These are phyloP conservation scores for Eucalyptus pauciflora DNA, from an alignment of 345 rosid species.

Conservation along the genomic window DNA sequence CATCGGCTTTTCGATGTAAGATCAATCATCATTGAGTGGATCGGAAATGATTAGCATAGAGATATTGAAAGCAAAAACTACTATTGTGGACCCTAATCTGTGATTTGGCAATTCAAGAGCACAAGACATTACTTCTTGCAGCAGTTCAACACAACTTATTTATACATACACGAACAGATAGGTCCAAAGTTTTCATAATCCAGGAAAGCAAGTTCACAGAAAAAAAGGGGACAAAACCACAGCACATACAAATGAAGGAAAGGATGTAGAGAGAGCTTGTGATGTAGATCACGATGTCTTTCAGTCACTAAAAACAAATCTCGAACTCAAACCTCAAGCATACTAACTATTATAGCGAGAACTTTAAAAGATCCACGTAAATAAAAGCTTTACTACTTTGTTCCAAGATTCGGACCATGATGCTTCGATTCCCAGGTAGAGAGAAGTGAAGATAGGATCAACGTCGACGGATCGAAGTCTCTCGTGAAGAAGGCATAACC, in stretches of 20 bases:
- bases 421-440: slow-evolving; percentile 48
- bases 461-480: not conserved
- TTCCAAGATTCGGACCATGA: slow-evolving; percentile 45
- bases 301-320: not conserved
- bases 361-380: not conserved
- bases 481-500: not conserved
- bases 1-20: not conserved
- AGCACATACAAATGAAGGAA: not conserved
- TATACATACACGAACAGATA: not conserved
- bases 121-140: not conserved
- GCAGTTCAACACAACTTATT: not conserved
- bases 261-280: not conserved
- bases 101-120: not conserved
- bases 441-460: slow-evolving; percentile 1
- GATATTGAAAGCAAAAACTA: not conserved
- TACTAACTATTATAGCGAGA: not conserved
- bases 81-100: not conserved
- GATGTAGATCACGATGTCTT: not conserved
- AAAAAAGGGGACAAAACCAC: not conserved
- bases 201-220: not conserved
- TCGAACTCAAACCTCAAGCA: not conserved
- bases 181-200: not conserved
- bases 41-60: not conserved
- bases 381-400: not conserved
- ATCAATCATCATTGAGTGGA: not conserved